Evolutionary conservation across 2,329 filamentous ascomycete species (phyloP).

Genomic region (Aspergillus thermomutatus): DNA sequence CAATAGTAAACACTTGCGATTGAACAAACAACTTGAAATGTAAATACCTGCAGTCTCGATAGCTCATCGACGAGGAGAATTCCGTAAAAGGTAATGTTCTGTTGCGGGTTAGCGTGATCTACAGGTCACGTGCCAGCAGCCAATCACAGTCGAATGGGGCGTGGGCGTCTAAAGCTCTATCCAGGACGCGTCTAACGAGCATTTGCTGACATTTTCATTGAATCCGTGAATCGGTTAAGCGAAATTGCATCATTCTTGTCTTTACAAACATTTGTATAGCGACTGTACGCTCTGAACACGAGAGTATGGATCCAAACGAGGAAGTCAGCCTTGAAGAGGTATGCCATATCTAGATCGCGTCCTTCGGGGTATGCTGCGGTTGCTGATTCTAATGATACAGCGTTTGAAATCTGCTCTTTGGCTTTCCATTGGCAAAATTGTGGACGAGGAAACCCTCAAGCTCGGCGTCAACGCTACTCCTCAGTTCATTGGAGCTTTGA

Average conservation of each 20-base stretch:
- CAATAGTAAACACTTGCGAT: neutral
- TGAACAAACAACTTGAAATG: neutral
- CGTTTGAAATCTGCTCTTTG: conserved; percentile 81
- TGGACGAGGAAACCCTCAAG: conserved; percentile 75
- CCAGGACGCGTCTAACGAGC: neutral
- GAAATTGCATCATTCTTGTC: neutral
- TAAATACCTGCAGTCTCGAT: neutral
- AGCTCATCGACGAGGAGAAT: conserved; percentile 1
- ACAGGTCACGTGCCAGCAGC: neutral
- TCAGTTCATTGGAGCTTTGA: conserved; percentile 82
- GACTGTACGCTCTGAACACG: neutral
- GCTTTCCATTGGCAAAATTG: conserved; percentile 79
- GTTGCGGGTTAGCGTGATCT: conserved; percentile 11
- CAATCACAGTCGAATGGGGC: conserved; percentile 6
- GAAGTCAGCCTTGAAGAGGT: conserved; percentile 35
- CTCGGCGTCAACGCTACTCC: conserved; percentile 81
- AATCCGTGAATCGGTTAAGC: neutral
- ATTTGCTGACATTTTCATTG: neutral
- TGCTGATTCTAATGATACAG: conserved; percentile 43
- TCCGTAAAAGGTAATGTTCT: conserved; percentile 13
- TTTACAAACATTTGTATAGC: neutral
- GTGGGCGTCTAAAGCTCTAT: neutral
- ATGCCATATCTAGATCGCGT: conserved; percentile 4
- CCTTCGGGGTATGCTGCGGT: neutral
- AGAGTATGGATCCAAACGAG: conserved; percentile 26